Conservation (phyloP, 805 yeast species). For the Saturnispora dispora region DNA sequence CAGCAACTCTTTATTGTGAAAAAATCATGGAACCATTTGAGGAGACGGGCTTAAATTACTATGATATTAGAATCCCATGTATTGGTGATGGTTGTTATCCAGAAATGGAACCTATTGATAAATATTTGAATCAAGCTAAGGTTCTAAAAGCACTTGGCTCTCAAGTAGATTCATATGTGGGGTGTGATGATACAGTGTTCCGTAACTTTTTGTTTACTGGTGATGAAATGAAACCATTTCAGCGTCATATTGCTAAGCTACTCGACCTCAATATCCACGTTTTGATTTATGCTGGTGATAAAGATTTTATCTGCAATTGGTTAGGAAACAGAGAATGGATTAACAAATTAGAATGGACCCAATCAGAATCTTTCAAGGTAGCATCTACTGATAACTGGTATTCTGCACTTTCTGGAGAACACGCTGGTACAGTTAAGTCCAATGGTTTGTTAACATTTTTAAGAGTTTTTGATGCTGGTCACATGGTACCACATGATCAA, state of each 20-base stretch:
- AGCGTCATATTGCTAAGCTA: conserved; percentile 59
- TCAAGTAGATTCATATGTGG: conserved; percentile 67
- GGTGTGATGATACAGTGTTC: conserved; percentile 73
- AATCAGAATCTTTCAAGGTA: conserved; percentile 11
- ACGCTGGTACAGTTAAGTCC: conserved; percentile 33
- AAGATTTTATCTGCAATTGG: conserved; percentile 96
- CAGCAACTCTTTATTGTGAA: conserved; percentile 86
- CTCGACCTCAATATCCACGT: conserved; percentile 73
- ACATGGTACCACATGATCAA: conserved; percentile 91
- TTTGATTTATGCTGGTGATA: conserved; percentile 89
- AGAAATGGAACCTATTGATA: conserved; percentile 65
- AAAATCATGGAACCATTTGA: conserved; percentile 75
- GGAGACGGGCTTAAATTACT: conserved; percentile 81
- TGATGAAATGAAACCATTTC: conserved; percentile 90
- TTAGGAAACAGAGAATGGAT: conserved; percentile 89
- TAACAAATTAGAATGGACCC: conserved; percentile 45
- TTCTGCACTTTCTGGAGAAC: conserved; percentile 20
- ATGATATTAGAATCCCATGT: conserved; percentile 80
- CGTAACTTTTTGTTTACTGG: conserved; percentile 77
- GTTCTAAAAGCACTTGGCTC: conserved; percentile 84
- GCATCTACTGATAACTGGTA: conserved; percentile 21
- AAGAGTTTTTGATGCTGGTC: conserved; percentile 85
- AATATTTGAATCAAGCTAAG: conserved; percentile 65
- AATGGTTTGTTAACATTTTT: conserved; percentile 67
- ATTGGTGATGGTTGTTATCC: conserved; percentile 65